Evolutionary conservation across 2,329 filamentous ascomycete genomes (phyloP).

Genomic region (Penicillium sp.): DNA sequence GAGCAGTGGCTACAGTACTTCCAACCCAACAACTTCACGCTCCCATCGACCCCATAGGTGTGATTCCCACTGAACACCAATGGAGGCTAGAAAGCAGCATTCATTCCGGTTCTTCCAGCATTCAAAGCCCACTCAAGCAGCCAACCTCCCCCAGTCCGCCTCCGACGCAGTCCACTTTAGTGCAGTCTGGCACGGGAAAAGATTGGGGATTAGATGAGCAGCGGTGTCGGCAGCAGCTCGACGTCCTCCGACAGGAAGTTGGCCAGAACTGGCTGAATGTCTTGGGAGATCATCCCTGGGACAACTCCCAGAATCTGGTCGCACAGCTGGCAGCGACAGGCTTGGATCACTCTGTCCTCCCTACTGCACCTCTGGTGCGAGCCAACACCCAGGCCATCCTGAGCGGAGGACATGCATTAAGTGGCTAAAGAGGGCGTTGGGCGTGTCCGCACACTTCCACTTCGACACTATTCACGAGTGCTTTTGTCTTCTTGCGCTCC

Average conservation of each 20-base stretch:
- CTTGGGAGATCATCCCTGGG: slow-evolving; percentile 71
- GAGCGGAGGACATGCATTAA: slow-evolving; percentile 41
- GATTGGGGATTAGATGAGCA: slow-evolving; percentile 60
- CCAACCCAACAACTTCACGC: slow-evolving; percentile 30
- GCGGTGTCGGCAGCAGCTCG: slow-evolving; percentile 82
- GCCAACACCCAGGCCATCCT: slow-evolving; percentile 41
- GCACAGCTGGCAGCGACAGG: slow-evolving; percentile 30
- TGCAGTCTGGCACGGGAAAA: slow-evolving; percentile 26
- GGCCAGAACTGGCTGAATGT: slow-evolving; percentile 85
- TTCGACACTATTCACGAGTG: not conserved
- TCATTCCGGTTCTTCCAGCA: slow-evolving; percentile 27
- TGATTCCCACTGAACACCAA: slow-evolving; percentile 27
- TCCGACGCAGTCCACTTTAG: slow-evolving; percentile 15
- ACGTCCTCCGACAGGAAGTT: slow-evolving; percentile 78
- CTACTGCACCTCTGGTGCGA: slow-evolving; percentile 34
- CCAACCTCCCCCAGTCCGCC: slow-evolving; percentile 17
- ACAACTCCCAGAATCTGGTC: slow-evolving; percentile 33
- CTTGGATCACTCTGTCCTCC: slow-evolving; percentile 33
- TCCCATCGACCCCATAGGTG: slow-evolving; percentile 24
- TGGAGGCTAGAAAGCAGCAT: slow-evolving; percentile 32
- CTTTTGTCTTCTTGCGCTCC: slow-evolving; percentile 1
- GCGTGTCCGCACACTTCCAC: not conserved
- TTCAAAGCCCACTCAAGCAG: slow-evolving; percentile 20
- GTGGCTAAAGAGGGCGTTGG: slow-evolving; percentile 21
- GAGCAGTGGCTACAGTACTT: slow-evolving; percentile 30